Evolutionary conservation across 2,329 filamentous ascomycete genomes (phyloP).

Genomic region (Cladosporium sp.): DNA sequence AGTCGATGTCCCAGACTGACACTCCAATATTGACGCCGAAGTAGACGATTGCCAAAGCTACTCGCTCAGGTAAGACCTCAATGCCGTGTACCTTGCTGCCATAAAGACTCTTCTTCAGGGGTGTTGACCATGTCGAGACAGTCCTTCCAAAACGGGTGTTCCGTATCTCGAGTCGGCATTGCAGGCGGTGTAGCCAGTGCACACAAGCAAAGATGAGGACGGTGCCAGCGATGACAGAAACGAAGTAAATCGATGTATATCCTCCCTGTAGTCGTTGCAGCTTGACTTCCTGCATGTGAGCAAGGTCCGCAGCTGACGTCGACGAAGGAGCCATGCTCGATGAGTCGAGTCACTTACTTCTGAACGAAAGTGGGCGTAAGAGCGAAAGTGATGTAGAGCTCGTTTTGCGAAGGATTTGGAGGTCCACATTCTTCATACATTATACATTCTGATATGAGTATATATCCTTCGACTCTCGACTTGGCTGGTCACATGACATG

Average conservation of each 20-base stretch:
- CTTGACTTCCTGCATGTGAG: slow-evolving; percentile 16
- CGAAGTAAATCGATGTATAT: slow-evolving; percentile 22
- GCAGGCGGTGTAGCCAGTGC: slow-evolving; percentile 21
- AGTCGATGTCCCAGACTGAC: slow-evolving; percentile 20
- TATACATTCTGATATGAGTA: background rate
- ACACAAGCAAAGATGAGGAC: slow-evolving; percentile 21
- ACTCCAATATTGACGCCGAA: slow-evolving; percentile 19
- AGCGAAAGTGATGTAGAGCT: background rate
- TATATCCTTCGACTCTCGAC: background rate
- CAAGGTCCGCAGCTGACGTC: slow-evolving; percentile 1
- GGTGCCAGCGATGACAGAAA: slow-evolving; percentile 18
- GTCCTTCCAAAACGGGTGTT: background rate
- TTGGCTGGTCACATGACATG: slow-evolving; percentile 7
- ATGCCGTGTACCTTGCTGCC: background rate
- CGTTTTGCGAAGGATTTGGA: background rate
- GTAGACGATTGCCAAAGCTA: slow-evolving; percentile 13
- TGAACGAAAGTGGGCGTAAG: background rate
- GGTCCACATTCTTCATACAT: background rate
- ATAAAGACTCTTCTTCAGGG: background rate
- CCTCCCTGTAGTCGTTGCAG: slow-evolving; percentile 16
- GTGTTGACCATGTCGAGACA: background rate
- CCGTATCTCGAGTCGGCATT: slow-evolving; percentile 3
- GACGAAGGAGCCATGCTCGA: slow-evolving; percentile 20
- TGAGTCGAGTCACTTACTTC: background rate
- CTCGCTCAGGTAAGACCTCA: slow-evolving; percentile 4